Evolutionary conservation across 2,329 filamentous ascomycete species (phyloP), one percentile per base, ranked within the genome.

Genomic region (Mollisiaceae sp.): DNA sequence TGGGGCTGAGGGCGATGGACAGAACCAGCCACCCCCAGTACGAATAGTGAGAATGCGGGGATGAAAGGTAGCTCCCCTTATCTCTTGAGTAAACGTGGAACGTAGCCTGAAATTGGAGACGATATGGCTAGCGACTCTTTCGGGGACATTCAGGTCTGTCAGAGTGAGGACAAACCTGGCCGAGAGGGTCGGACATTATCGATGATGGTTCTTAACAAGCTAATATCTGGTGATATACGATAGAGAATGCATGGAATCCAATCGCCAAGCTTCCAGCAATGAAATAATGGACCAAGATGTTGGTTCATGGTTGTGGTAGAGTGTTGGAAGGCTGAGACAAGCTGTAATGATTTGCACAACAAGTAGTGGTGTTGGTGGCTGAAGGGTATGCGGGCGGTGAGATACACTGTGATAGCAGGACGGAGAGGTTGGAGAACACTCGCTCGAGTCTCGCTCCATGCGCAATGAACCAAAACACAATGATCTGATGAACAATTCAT

Each of bases 401-500:
- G 50, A 54, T 54, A 32, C 6, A 32, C 6, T 32, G 27, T 32
- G 27, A 47, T 22, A n/a, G n/a, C 47, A 14, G 4, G 6, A 8
- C 47, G 47, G 47, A 27, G 47, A 15, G 22, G 27, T 52, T 52
- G 11, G 8, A 54, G 4, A 4, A 54, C 5, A 35, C 22, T 11
- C 8, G 3, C 11, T 32, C 11, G 2, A 8, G 2, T 8, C 11
- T 1, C 43, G 2, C 45, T 22, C 45, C 45, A 50, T n/a, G 45
- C 45, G 22, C 24, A 50, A 54, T 32, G 3, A 18, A 32, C 24
- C 50, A 54, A 54, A 54, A 54, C 50, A 54, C 50, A 32, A 18
- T 32, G 50, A 54, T 54, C 24, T 18, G 50, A 54, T 32, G 50
- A 54, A 54, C 24, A 54, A 54, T 54, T 54, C 50, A 54, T 54